phyloP scores from a whole-genome alignment of 179 eudicot species.

The Spergularia azorica region DNA sequence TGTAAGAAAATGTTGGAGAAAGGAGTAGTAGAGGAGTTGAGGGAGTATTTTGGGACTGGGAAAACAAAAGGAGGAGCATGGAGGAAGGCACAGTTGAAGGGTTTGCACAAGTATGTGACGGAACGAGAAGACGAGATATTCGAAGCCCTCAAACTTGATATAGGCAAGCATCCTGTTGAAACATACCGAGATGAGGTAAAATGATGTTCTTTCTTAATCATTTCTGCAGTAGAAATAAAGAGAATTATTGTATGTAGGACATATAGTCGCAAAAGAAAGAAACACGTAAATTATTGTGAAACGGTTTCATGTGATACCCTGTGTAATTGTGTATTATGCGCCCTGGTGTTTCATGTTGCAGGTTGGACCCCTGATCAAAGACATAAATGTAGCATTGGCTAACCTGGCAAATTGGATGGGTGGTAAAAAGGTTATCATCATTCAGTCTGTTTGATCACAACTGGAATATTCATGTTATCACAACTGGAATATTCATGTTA shows the following conservation, averaged over 20 bases:
- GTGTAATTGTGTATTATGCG: not conserved
- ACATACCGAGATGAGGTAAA: slow-evolving; percentile 74
- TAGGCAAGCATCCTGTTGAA: slow-evolving; percentile 78
- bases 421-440: slow-evolving; percentile 54
- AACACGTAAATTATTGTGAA: not conserved
- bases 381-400: slow-evolving; percentile 54
- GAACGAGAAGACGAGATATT: slow-evolving; percentile 60
- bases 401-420: slow-evolving; percentile 68
- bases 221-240: no score
- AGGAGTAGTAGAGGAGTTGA: slow-evolving; percentile 42
- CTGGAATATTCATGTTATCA: no score
- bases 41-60: slow-evolving; percentile 49
- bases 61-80: slow-evolving; percentile 56
- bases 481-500: no score
- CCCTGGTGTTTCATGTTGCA: slow-evolving; percentile 19
- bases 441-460: no score
- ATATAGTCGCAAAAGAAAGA: no score
- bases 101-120: slow-evolving; percentile 39
- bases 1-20: slow-evolving; percentile 20
- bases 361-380: slow-evolving; percentile 61
- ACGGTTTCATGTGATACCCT: not conserved
- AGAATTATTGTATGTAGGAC: no score
- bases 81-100: slow-evolving; percentile 67
- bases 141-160: slow-evolving; percentile 57
- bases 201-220: not conserved